phyloP scores from a whole-genome alignment of 805 yeast species.

The Starmera pachycereana region DNA sequence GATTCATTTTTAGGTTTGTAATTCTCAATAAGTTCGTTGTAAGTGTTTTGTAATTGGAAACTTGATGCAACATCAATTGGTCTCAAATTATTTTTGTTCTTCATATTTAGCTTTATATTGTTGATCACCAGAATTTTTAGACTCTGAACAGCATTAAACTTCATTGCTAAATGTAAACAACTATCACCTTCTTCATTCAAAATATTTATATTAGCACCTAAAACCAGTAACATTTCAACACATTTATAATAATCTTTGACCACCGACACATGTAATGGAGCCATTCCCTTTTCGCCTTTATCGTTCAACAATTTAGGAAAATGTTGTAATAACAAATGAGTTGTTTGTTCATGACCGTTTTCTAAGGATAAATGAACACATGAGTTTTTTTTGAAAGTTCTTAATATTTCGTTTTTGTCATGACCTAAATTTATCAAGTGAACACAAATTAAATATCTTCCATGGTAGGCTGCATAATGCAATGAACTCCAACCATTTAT shows the following conservation, averaged over 20 bases:
- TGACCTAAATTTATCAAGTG: conserved; percentile 46
- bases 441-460: conserved; percentile 59
- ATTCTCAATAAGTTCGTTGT: conserved; percentile 21
- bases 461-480: conserved; percentile 72
- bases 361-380: conserved; percentile 62
- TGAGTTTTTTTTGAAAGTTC: conserved; percentile 47
- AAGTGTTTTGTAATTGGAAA: conserved; percentile 36
- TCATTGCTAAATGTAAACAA: conserved; percentile 76
- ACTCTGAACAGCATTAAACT: conserved; percentile 53
- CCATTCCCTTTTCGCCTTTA: conserved; percentile 36
- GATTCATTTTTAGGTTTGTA: not conserved
- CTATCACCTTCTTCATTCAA: conserved; percentile 72
- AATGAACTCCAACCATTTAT: conserved; percentile 72
- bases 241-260: conserved; percentile 51
- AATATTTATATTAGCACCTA: conserved; percentile 68
- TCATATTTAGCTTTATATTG: conserved; percentile 35
- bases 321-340: conserved; percentile 63
- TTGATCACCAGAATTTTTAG: conserved; percentile 40
- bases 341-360: conserved; percentile 58
- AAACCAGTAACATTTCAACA: conserved; percentile 50
- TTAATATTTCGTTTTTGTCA: conserved; percentile 37
- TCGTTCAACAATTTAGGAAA: conserved; percentile 44
- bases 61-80: conserved; percentile 53
- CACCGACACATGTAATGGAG: conserved; percentile 65
- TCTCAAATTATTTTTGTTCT: conserved; percentile 53